Evolutionary conservation across 306 rosid genomes (phyloP).

Genomic region (Fagus sylvatica): DNA sequence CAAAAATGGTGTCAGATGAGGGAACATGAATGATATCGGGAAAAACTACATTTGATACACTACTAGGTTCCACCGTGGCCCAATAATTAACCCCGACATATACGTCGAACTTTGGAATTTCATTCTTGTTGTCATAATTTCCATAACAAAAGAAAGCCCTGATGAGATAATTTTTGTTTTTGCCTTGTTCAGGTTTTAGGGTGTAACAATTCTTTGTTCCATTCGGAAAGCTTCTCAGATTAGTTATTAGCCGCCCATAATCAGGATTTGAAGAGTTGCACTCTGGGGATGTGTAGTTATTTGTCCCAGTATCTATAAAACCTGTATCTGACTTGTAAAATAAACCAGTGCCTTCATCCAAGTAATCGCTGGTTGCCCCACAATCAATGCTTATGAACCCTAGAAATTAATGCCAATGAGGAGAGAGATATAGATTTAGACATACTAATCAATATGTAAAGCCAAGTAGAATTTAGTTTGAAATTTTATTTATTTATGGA

Average conservation of each 20-base stretch:
- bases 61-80: background rate
- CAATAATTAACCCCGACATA: constrained; percentile 46
- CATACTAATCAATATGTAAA: no score
- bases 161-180: constrained; percentile 34
- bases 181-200: constrained; percentile 32
- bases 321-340: no score
- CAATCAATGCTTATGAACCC: no score
- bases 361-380: no score
- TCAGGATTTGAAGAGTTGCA: no score
- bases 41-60: rapidly evolving
- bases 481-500: no score
- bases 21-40: constrained; percentile 30
- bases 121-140: constrained; percentile 37
- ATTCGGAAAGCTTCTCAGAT: constrained; percentile 44
- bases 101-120: constrained; percentile 26
- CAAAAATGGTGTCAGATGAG: constrained; percentile 12
- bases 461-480: no score
- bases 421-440: no score
- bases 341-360: no score
- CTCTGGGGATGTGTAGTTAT: no score
- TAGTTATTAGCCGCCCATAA: no score
- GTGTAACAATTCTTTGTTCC: constrained; percentile 52
- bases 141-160: constrained; percentile 43
- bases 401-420: no score
- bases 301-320: constrained; percentile 5